Conservation (phyloP, 192 early-diverging fungal species). For the Rhizophagus prolifer region DNA sequence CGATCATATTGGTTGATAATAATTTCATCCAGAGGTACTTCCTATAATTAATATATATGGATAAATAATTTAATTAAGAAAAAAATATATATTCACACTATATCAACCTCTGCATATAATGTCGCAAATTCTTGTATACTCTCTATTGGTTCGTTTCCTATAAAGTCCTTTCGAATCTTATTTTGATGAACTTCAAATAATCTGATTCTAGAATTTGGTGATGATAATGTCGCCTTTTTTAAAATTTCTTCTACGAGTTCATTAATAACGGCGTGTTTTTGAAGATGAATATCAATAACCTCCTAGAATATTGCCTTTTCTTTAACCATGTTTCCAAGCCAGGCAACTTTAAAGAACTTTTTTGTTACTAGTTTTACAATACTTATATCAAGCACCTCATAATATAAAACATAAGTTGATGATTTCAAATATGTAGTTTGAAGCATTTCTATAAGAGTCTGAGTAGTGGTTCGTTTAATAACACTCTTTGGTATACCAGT, state of each 20-base stretch:
- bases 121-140: constrained; percentile 42
- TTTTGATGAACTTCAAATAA: constrained; percentile 56
- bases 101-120: constrained; percentile 59
- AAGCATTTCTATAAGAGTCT: constrained; percentile 44
- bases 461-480: constrained; percentile 35
- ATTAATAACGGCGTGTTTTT: constrained; percentile 54
- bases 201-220: constrained; percentile 49
- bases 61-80: too few relatives aligned
- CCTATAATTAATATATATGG: constrained; percentile 16
- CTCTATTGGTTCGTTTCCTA: constrained; percentile 46
- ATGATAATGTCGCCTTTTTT: constrained; percentile 48
- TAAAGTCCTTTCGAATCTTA: constrained; percentile 49
- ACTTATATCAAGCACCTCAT: constrained; percentile 82
- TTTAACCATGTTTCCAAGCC: constrained; percentile 62
- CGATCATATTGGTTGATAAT: too few relatives aligned
- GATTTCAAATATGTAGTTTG: constrained; percentile 24
- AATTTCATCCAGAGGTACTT: constrained; percentile 53
- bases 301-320: constrained; percentile 50
- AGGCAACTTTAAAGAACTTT: constrained; percentile 65
- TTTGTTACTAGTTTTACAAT: constrained; percentile 83
- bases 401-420: constrained; percentile 58
- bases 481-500: constrained; percentile 33
- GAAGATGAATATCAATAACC: constrained; percentile 64
- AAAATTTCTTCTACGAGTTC: constrained; percentile 53
- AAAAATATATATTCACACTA: too few relatives aligned